A percentile compares a stretch with the other conserved stretches of the same genome.
Conservation (phyloP, 495 filamentous ascomycete species). For the Trichoderma orchidacearum region DNA sequence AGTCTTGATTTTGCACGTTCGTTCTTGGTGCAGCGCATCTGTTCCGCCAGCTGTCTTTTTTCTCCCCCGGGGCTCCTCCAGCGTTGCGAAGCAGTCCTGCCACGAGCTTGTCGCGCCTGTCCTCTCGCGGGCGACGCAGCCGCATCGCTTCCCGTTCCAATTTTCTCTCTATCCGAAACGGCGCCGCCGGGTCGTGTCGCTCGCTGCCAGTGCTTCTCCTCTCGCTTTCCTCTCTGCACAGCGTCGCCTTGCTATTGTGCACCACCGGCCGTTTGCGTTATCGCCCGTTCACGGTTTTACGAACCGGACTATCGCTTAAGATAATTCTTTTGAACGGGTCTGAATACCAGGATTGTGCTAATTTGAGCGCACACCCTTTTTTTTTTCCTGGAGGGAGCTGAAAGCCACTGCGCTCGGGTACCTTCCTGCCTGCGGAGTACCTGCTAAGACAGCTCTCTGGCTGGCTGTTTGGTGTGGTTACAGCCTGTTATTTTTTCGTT, state of each 20-base stretch:
- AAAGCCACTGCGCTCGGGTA: background rate
- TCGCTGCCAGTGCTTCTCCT: background rate
- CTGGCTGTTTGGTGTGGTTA: background rate
- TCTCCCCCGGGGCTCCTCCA: background rate
- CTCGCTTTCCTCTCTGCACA: background rate
- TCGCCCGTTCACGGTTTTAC: background rate
- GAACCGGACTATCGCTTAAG: background rate
- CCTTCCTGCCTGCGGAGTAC: background rate
- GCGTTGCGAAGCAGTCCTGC: background rate
- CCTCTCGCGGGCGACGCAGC: background rate
- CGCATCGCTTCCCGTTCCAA: too few relatives aligned
- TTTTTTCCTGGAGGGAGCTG: background rate
- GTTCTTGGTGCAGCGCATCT: background rate
- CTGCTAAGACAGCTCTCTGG: background rate
- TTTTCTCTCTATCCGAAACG: background rate
- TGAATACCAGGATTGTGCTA: background rate
- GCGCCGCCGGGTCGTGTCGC: background rate
- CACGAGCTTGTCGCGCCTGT: background rate
- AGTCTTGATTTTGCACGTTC: background rate
- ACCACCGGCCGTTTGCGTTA: background rate
- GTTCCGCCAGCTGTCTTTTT: background rate
- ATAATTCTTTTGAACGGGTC: background rate
- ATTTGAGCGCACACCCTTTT: background rate
- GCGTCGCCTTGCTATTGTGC: background rate
- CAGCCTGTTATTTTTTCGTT: background rate